Base-by-base conservation (phyloP, 306 rosid species). In the Acacia melanoxylon region DNA sequence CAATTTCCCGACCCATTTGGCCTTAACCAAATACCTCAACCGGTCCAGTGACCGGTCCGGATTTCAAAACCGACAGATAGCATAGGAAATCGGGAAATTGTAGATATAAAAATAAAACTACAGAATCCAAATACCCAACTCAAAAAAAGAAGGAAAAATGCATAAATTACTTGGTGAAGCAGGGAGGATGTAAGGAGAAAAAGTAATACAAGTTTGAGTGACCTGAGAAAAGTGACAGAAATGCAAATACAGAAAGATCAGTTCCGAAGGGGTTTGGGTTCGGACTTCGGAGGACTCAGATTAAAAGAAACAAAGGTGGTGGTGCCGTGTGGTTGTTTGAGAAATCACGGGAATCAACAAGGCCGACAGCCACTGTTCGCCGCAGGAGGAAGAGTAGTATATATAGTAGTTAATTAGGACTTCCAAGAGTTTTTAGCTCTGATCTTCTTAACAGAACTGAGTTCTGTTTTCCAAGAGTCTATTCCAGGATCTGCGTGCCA, bases 361-460 rank as follows among this genome's bases (percentile, higher is more conserved):
- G n/a, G n/a, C n/a, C n/a, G n/a, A n/a, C n/a, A n/a, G n/a, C n/a
- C n/a, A n/a, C n/a, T n/a, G n/a, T n/a, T n/a, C n/a, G n/a, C n/a
- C n/a, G n/a, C n/a, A n/a, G n/a, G n/a, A n/a, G n/a, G n/a, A n/a
- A n/a, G n/a, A n/a, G n/a, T n/a, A n/a, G n/a, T n/a, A n/a, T n/a
- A n/a, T n/a, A n/a, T n/a, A n/a, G n/a, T n/a, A n/a, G 41, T 35
- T 20, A 22, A 5, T 11, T 22, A 56, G 20, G 20, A 90, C 97
- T 82, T 91, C 85, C 98, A 81, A 88, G 88, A 81, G 98, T 87
- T 80, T 89, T 94, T 31, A 92, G 85, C 83, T 94, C 94, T 19
- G 89, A 91, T 72, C 97, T 77, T 87, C 95, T 79, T 42, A 88
- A 19, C n/a, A 94, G 90, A 63, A 82, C 92, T 71, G 94, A 87